Evolutionary conservation across 768 basidiomycete species (phyloP).

Genomic region (Boletellus ananas): DNA sequence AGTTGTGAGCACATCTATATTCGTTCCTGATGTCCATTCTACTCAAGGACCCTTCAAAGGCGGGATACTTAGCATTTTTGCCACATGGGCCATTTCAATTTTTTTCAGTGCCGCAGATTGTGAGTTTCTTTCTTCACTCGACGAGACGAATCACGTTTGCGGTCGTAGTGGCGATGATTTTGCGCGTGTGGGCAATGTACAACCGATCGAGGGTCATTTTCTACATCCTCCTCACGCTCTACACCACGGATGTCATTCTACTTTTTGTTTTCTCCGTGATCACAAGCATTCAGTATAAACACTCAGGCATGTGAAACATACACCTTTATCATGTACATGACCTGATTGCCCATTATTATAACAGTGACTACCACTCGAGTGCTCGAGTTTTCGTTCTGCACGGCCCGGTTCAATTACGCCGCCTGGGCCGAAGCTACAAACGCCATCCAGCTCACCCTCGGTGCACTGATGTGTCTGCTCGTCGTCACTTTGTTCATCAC

Average conservation of each 20-base stretch:
- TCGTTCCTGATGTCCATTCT: neutral
- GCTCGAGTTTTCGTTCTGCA: neutral
- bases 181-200: neutral
- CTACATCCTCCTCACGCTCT: neutral
- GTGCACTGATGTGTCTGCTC: neutral
- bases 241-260: neutral
- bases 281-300: neutral
- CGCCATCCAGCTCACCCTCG: neutral
- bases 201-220: neutral
- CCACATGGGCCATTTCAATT: neutral
- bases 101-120: conserved; percentile 4
- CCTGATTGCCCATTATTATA: neutral
- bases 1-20: neutral
- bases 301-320: neutral
- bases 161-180: neutral
- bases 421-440: neutral
- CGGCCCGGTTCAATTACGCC: neutral
- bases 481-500: neutral
- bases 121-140: neutral
- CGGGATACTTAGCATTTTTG: neutral
- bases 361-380: neutral
- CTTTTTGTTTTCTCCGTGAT: neutral
- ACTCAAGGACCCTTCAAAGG: neutral
- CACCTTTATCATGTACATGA: neutral
- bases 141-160: neutral